Percentiles rank a stretch among this genome's conserved stretches.
These are phyloP conservation scores for Ochetophila trinervis DNA, from an alignment of 306 rosid species.

Conservation along the genomic window DNA sequence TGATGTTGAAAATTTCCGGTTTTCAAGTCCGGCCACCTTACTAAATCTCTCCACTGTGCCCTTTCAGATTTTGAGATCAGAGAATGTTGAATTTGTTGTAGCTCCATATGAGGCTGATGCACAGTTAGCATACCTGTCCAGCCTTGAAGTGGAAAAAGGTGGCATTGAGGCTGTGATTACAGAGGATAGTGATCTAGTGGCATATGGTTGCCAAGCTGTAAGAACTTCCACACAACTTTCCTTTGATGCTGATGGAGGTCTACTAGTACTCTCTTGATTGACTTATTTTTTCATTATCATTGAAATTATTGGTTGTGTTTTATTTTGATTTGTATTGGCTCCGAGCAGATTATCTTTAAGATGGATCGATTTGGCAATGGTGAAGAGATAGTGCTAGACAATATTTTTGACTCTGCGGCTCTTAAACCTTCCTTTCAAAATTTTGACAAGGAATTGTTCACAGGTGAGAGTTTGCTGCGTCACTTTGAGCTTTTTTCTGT, in stretches of 20 bases:
- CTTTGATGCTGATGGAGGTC: constrained; percentile 39
- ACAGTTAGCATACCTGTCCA: constrained; percentile 76
- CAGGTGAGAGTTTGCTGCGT: constrained; percentile 45
- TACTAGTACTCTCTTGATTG: constrained; percentile 27
- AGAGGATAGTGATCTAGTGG: constrained; percentile 65
- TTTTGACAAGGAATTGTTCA: constrained; percentile 61
- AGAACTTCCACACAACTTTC: constrained; percentile 47
- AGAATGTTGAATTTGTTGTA: constrained; percentile 82
- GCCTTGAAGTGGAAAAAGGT: constrained; percentile 53
- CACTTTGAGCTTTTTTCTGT: not conserved
- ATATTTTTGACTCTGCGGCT: constrained; percentile 48
- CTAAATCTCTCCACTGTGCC: constrained; percentile 16
- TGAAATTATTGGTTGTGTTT: constrained; percentile 17
- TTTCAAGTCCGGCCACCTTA: not conserved
- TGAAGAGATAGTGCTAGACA: constrained; percentile 59
- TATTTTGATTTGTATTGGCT: constrained; percentile 33
- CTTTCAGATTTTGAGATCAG: constrained; percentile 68
- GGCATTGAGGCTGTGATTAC: constrained; percentile 81
- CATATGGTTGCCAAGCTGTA: constrained; percentile 94
- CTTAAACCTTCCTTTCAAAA: constrained; percentile 61
- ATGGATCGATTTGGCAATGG: constrained; percentile 91
- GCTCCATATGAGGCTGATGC: constrained; percentile 99
- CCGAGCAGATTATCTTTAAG: constrained; percentile 68
- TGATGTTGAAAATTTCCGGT: not conserved
- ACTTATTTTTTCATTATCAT: constrained; percentile 13